These are phyloP conservation scores for Penicillium roqueforti DNA, from an alignment of 495 filamentous ascomycete species.

Conservation along the genomic window DNA sequence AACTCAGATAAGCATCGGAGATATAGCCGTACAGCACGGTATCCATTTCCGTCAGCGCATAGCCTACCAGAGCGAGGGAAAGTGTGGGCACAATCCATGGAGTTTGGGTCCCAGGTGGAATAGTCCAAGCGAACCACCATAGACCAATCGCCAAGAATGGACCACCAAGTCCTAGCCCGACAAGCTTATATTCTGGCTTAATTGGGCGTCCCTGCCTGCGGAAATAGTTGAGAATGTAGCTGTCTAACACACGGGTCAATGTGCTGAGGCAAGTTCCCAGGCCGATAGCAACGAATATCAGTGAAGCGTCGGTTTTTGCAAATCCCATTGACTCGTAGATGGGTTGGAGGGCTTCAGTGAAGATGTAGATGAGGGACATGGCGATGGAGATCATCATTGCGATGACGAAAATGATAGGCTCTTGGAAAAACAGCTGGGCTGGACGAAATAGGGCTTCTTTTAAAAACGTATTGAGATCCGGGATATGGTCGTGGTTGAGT, in stretches of 20 bases:
- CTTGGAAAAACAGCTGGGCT: slow-evolving; percentile 42
- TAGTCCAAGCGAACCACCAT: slow-evolving; percentile 53
- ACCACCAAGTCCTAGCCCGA: slow-evolving; percentile 43
- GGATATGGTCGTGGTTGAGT: slow-evolving; percentile 42
- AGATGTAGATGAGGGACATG: slow-evolving; percentile 52
- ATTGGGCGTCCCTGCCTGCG: slow-evolving; percentile 24
- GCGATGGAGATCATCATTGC: slow-evolving; percentile 44
- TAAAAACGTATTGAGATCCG: slow-evolving; percentile 35
- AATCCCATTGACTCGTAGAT: slow-evolving; percentile 46
- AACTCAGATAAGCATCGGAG: slow-evolving; percentile 49
- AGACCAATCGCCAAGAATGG: slow-evolving; percentile 41
- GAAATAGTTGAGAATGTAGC: slow-evolving; percentile 25
- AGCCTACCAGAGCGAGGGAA: slow-evolving; percentile 44
- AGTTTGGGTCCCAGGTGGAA: slow-evolving; percentile 36
- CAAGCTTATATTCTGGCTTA: slow-evolving; percentile 49
- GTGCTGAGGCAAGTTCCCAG: slow-evolving; percentile 41
- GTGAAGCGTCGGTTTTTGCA: slow-evolving; percentile 28
- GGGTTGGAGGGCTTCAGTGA: slow-evolving; percentile 45
- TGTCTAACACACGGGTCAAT: slow-evolving; percentile 42
- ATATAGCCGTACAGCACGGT: slow-evolving; percentile 49
- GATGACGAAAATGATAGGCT: slow-evolving; percentile 47
- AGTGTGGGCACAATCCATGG: slow-evolving; percentile 44
- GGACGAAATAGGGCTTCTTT: slow-evolving; percentile 42
- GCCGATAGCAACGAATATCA: slow-evolving; percentile 45
- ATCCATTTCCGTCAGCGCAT: slow-evolving; percentile 48